Evolutionary conservation across 257 asterid species (phyloP).

Genomic region (Gardenia jasminoides): DNA sequence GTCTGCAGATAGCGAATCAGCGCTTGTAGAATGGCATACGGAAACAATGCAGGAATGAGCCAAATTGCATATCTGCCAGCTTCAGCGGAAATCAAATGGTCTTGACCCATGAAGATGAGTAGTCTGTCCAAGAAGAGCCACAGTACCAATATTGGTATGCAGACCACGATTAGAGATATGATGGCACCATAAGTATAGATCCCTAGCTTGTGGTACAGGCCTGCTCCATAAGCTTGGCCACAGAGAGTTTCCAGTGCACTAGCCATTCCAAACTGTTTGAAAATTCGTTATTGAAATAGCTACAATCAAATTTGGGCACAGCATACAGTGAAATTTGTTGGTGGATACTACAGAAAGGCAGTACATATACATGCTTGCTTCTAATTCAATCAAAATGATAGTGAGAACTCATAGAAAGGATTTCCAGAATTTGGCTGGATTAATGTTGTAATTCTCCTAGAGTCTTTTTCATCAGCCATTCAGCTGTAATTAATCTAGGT

Average conservation of each 20-base stretch:
- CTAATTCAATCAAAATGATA: too few relatives aligned
- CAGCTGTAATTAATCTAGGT: too few relatives aligned
- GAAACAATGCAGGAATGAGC: constrained; percentile 45
- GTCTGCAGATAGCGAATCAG: constrained; percentile 44
- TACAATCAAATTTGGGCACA: not conserved
- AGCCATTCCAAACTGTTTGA: constrained; percentile 54
- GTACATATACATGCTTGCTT: too few relatives aligned
- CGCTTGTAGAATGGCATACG: constrained; percentile 50
- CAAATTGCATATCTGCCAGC: constrained; percentile 43
- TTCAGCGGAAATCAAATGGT: constrained; percentile 47
- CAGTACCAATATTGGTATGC: constrained; percentile 41
- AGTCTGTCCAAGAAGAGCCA: constrained; percentile 42
- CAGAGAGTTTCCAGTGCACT: constrained; percentile 60
- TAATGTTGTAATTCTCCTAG: too few relatives aligned
- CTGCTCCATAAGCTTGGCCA: constrained; percentile 64
- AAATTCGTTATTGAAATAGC: not conserved
- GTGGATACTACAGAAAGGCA: too few relatives aligned
- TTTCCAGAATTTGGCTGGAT: too few relatives aligned
- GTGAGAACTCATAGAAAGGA: too few relatives aligned
- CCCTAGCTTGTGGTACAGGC: constrained; percentile 43
- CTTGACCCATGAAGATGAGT: constrained; percentile 46
- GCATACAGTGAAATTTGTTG: too few relatives aligned
- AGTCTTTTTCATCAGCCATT: too few relatives aligned
- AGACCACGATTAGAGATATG: constrained; percentile 35
- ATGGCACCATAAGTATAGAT: constrained; percentile 35